Conservation (phyloP, 495 filamentous ascomycete genomes). For the Filosporella fistucella region DNA sequence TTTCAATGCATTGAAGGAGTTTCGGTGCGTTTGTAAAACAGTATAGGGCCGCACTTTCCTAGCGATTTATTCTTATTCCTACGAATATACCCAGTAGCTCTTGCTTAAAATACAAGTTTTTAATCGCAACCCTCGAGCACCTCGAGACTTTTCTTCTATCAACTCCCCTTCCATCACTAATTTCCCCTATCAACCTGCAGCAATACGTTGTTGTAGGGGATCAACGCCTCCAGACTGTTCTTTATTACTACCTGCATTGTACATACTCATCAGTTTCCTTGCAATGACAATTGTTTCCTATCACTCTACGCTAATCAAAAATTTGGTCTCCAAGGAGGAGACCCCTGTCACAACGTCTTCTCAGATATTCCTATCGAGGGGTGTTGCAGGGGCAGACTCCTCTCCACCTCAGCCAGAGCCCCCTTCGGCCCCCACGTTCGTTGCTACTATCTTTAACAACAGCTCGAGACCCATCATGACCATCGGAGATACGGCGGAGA, state of each 20-base stretch:
- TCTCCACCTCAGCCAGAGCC: neutral
- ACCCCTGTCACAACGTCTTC: conserved; percentile 32
- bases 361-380: conserved; percentile 35
- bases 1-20: neutral
- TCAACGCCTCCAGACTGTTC: neutral
- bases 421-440: conserved; percentile 5
- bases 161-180: neutral
- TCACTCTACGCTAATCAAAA: conserved; percentile 14
- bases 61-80: too few relatives aligned
- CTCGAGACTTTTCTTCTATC: too few relatives aligned
- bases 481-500: conserved; percentile 15
- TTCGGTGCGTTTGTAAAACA: neutral
- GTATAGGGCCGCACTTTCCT: conserved; percentile 13
- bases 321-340: conserved; percentile 11
- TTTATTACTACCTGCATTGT: neutral
- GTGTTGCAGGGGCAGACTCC: conserved; percentile 28
- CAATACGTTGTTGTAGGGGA: too few relatives aligned
- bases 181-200: neutral
- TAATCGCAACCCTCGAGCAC: too few relatives aligned
- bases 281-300: conserved; percentile 16
- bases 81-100: too few relatives aligned
- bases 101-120: too few relatives aligned
- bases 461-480: conserved; percentile 17
- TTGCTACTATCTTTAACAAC: conserved; percentile 28
- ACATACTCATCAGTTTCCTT: neutral